These are phyloP conservation scores for Ganoderma multipileum DNA, from an alignment of 1,284 basidiomycete genomes.

Conservation along the genomic window DNA sequence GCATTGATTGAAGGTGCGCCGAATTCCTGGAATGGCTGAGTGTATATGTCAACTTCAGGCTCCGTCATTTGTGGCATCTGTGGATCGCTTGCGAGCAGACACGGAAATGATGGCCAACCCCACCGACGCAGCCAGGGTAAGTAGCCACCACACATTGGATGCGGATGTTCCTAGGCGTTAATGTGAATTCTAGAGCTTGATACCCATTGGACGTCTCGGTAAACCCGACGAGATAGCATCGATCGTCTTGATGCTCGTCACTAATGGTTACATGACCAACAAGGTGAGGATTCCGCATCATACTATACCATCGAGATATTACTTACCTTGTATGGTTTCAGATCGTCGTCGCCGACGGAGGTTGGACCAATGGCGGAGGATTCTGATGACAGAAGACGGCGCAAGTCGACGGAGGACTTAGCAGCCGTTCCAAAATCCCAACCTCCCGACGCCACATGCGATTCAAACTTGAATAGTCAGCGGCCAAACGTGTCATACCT, in stretches of 20 bases:
- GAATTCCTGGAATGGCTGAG: neutral
- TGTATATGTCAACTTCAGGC: neutral
- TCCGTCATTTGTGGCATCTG: neutral
- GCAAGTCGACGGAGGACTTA: neutral
- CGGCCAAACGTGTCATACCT: slow-evolving; percentile 34
- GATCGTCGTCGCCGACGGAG: slow-evolving; percentile 41
- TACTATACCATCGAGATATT: neutral
- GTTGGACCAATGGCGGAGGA: slow-evolving; percentile 36
- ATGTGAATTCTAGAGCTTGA: slow-evolving; percentile 43
- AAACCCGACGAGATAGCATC: slow-evolving; percentile 57
- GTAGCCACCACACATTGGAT: slow-evolving; percentile 22
- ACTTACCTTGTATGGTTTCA: slow-evolving; percentile 15
- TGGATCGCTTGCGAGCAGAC: slow-evolving; percentile 35
- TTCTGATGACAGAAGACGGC: neutral
- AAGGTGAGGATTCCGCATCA: slow-evolving; percentile 45
- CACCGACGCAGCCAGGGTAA: slow-evolving; percentile 40
- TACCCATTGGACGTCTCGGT: slow-evolving; percentile 59
- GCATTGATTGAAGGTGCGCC: slow-evolving; percentile 53
- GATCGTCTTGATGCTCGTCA: slow-evolving; percentile 54
- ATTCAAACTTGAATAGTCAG: slow-evolving; percentile 3
- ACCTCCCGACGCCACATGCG: slow-evolving; percentile 17
- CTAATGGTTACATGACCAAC: slow-evolving; percentile 62
- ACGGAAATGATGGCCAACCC: slow-evolving; percentile 56
- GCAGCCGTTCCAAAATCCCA: neutral
- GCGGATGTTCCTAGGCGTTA: neutral